Evolutionary conservation across 805 yeast species (phyloP), one percentile per base, ranked within the genome.

Genomic region (Kuraishia molischiana): DNA sequence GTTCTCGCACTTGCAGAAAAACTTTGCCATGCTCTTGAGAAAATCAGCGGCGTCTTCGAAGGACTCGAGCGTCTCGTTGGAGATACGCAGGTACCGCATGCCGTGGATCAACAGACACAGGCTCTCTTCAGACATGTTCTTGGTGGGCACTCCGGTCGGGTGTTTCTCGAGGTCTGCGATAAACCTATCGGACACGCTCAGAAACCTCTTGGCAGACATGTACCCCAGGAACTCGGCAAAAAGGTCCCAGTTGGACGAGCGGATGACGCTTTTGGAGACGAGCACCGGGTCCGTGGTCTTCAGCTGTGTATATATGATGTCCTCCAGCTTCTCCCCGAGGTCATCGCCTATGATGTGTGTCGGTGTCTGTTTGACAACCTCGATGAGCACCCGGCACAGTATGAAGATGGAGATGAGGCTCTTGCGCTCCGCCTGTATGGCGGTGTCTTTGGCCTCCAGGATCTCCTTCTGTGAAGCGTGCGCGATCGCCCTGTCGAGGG

Each of bases 31-130:
- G 13, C 95, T 84, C 43, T 78, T 81, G 43, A 90, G 61, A 51
- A 90, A 92, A 43, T 86, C 95, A 0, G 97, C 95, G 45, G 89
- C 75, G 47, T 92, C 97, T 57, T 92, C 99, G 50, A 94, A 81
- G 29, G 68, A 72, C 42, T 92, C 97, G 45, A 90, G 66, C 0
- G 98, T 97, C 45, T 84, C 84, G 45, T 87, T 81, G 36, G 79
- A 77, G 35, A 92, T 62, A 43, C 75, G 76, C 37, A 92, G 59
- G 50, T 85, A 83, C 47, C 92, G 67, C 97, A 94, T 92, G 3
- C 97, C 97, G 49, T 85, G 81, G 24, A 94, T 83, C 35, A 92
- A 61, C 33, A 89, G 60, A 50, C 80, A 84, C 5, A 83, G 66
- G 28, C 75, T 69, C 2, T 87, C 77, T 41, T 66, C 72, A 17